These are phyloP conservation scores for Fusarium sublunatum DNA, from an alignment of 2,329 filamentous ascomycete genomes.

Conservation along the genomic window DNA sequence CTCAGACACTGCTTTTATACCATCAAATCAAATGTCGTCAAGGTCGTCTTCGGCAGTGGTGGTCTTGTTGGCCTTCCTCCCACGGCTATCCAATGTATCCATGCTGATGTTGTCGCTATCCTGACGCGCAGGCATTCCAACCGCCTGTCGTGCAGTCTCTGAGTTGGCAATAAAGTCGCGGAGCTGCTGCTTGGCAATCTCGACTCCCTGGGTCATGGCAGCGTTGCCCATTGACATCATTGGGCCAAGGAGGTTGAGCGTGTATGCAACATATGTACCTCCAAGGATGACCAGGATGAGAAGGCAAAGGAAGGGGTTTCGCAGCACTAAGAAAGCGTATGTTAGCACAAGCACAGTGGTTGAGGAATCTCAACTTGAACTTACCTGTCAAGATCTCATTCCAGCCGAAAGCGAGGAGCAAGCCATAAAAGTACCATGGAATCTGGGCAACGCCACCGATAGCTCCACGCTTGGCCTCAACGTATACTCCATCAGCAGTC, in stretches of 20 bases:
- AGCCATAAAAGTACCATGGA: constrained; percentile 91
- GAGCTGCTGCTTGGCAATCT: constrained; percentile 91
- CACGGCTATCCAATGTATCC: constrained; percentile 69
- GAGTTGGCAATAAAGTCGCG: constrained; percentile 89
- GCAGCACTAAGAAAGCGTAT: constrained; percentile 72
- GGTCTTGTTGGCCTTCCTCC: constrained; percentile 59
- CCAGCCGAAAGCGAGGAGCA: constrained; percentile 94
- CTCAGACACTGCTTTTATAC: constrained; percentile 51
- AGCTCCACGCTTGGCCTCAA: constrained; percentile 96
- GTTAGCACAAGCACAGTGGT: constrained; percentile 18
- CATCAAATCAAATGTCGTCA: constrained; percentile 67
- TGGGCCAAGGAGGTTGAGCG: constrained; percentile 92
- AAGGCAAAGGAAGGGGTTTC: constrained; percentile 93
- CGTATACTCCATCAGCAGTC: constrained; percentile 95
- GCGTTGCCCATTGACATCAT: constrained; percentile 96
- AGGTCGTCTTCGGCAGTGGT: constrained; percentile 56
- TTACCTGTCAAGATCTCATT: constrained; percentile 95
- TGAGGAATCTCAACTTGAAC: constrained; percentile 46
- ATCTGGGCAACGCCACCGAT: constrained; percentile 96
- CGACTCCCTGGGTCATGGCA: constrained; percentile 84
- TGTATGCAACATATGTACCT: constrained; percentile 89
- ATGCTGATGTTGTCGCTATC: constrained; percentile 65
- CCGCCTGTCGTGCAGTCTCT: constrained; percentile 85
- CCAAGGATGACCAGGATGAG: constrained; percentile 81
- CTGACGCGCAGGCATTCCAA: constrained; percentile 74